Evolutionary conservation across 2,329 filamentous ascomycete genomes (phyloP), one percentile per base, ranked within the genome.

Genomic region (Epichloe gansuensis): DNA sequence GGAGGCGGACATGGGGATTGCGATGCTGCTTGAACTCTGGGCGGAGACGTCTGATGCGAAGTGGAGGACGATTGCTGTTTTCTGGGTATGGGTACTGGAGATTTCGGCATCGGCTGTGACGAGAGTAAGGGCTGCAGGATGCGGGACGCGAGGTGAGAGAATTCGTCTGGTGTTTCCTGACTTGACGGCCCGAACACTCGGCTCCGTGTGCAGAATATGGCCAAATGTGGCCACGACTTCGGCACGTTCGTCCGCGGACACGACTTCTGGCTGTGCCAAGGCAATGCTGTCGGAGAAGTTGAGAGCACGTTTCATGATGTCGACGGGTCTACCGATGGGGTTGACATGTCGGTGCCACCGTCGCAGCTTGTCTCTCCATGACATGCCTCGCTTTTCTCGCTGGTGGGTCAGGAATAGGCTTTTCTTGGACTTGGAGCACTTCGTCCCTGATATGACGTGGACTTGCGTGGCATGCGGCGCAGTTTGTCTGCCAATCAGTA

Each of bases 191-290:
- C 46, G 44, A 7, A 25, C 23, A 23, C 53, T 48, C 38, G 64
- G 60, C 23, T 57, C 50, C 5, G 51, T 48, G 54, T 75, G 72
- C 0, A 81, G 68, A 37, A 80, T 56, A 51, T 77, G 73, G 17
- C 78, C 78, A 57, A 81, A 81, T 3, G 68, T 66, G 11, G 76
- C 75, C 3, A 60, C 63, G 1, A 72, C 17, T 46, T 55, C 51
- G 23, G 37, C 23, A 2, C 25, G 25, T 21, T 53, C 54, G 23
- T 53, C 35, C 8, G 51, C 13, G 25, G 25, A 37, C 35, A 3
- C 15, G 11, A 13, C 5, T 15, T 47, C 35, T 9, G 48, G 28
- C 23, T 44, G 12, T 6, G 34, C 6, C 11, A 55, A n/a, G 2
- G n/a, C 12, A 23, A 54, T 31, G 1, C 42, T 34, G 5, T 25